Evolutionary conservation across 1,284 basidiomycete species (phyloP).

Genomic region (Ceratobasidium theobromae): DNA sequence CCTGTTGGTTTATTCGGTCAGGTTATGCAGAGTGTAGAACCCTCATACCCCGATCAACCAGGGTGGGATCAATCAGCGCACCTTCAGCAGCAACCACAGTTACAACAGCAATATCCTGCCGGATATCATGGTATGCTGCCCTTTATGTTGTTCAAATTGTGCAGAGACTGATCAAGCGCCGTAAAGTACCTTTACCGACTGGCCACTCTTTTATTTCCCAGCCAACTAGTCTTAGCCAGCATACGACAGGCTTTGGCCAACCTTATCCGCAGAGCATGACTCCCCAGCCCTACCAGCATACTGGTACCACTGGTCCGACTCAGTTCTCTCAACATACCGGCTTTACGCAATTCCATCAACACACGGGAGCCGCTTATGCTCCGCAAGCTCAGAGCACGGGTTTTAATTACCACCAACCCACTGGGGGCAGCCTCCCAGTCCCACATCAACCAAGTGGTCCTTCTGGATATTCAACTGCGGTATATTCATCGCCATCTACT

Average conservation of each 20-base stretch:
- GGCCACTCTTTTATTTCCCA: constrained; percentile 9
- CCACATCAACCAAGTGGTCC: neutral
- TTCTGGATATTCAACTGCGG: constrained; percentile 22
- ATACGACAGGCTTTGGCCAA: constrained; percentile 13
- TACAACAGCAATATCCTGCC: constrained; percentile 7
- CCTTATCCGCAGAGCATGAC: neutral
- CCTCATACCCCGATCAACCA: constrained; percentile 18
- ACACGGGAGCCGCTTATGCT: constrained; percentile 18
- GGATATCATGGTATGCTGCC: constrained; percentile 23
- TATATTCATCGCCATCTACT: constrained; percentile 27
- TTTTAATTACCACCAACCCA: constrained; percentile 16
- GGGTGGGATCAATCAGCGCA: constrained; percentile 12
- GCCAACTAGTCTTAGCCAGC: neutral
- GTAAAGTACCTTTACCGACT: constrained; percentile 5
- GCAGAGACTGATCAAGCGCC: neutral
- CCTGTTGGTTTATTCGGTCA: constrained; percentile 7
- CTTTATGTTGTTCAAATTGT: neutral
- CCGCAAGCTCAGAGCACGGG: constrained; percentile 16
- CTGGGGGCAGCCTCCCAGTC: neutral
- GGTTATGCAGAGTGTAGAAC: constrained; percentile 21
- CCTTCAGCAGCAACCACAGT: constrained; percentile 40
- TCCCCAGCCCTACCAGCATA: constrained; percentile 17
- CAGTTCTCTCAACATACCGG: constrained; percentile 28
- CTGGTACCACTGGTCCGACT: constrained; percentile 11
- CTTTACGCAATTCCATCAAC: constrained; percentile 22